phyloP scores from a whole-genome alignment of 2,329 filamentous ascomycete genomes.

The Phoma sp. region DNA sequence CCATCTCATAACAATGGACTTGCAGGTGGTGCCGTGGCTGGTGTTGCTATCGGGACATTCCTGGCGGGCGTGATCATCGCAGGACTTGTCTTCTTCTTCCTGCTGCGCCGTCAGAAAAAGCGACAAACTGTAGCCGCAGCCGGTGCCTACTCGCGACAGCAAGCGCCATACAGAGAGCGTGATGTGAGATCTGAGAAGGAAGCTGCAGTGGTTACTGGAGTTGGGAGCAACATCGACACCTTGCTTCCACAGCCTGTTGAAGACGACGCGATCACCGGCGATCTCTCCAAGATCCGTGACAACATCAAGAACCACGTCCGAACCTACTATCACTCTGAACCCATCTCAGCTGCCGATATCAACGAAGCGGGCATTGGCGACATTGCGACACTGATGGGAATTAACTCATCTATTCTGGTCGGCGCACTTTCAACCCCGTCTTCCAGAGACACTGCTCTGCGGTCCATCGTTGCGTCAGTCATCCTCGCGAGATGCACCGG shows the following conservation, averaged over 20 bases:
- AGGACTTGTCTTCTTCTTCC: slow-evolving; percentile 14
- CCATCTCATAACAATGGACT: slow-evolving; percentile 5
- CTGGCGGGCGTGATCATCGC: slow-evolving; percentile 25
- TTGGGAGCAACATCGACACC: slow-evolving; percentile 15
- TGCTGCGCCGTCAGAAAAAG: slow-evolving; percentile 21
- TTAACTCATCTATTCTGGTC: neutral
- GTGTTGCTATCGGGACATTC: slow-evolving; percentile 28
- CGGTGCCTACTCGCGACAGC: neutral
- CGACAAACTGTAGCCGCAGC: neutral
- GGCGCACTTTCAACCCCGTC: slow-evolving; percentile 7
- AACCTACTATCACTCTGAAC: slow-evolving; percentile 24
- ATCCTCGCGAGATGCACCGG: slow-evolving; percentile 25
- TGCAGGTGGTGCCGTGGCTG: slow-evolving; percentile 21
- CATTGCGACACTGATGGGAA: neutral
- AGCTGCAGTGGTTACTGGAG: neutral
- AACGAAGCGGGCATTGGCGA: slow-evolving; percentile 12
- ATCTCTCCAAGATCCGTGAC: slow-evolving; percentile 32
- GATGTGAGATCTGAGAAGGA: slow-evolving; percentile 3
- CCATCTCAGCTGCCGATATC: slow-evolving; percentile 7
- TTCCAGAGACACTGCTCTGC: slow-evolving; percentile 22
- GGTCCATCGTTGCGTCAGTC: slow-evolving; percentile 24
- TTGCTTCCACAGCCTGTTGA: slow-evolving; percentile 31
- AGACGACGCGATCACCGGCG: slow-evolving; percentile 27
- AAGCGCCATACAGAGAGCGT: neutral
- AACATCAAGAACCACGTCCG: slow-evolving; percentile 36